Percentiles rank a stretch among this genome's conserved stretches.
Evolutionary conservation across 305 asterid species (phyloP).

Genomic region (Lippia alba): DNA sequence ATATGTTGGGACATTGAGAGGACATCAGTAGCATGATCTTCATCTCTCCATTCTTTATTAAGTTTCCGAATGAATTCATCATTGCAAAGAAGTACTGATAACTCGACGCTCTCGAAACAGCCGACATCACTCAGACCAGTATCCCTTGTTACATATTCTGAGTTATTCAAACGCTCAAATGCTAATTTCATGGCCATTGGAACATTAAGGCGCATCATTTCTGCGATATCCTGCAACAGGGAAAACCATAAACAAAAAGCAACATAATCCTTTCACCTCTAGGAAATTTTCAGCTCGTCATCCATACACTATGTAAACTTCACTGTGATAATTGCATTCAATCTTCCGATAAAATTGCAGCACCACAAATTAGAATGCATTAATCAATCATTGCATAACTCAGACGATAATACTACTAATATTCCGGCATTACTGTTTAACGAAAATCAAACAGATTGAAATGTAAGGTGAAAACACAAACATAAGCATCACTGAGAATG

Average conservation of each 20-base stretch:
- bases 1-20: slow-evolving; percentile 97
- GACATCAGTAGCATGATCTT: slow-evolving; percentile 94
- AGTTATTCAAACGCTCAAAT: slow-evolving; percentile 61
- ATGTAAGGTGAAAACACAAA: slow-evolving; percentile 1
- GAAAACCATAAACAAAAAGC: slow-evolving; percentile 22
- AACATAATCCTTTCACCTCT: background rate
- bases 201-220: slow-evolving; percentile 88
- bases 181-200: slow-evolving; percentile 94
- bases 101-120: slow-evolving; percentile 78
- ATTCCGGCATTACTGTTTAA: background rate
- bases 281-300: background rate
- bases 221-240: slow-evolving; percentile 71
- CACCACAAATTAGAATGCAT: background rate
- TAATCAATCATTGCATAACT: background rate
- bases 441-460: slow-evolving; percentile 17
- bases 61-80: slow-evolving; percentile 82
- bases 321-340: background rate
- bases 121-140: slow-evolving; percentile 63
- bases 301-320: slow-evolving; percentile 3
- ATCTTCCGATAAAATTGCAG: background rate
- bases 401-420: background rate
- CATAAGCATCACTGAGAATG: background rate
- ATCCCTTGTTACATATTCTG: slow-evolving; percentile 77
- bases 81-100: slow-evolving; percentile 93
- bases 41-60: slow-evolving; percentile 95